A percentile compares a stretch with the other conserved stretches of the same genome.
phyloP scores from a whole-genome alignment of 2,329 filamentous ascomycete genomes.

The Zasmidium citrigriseum region DNA sequence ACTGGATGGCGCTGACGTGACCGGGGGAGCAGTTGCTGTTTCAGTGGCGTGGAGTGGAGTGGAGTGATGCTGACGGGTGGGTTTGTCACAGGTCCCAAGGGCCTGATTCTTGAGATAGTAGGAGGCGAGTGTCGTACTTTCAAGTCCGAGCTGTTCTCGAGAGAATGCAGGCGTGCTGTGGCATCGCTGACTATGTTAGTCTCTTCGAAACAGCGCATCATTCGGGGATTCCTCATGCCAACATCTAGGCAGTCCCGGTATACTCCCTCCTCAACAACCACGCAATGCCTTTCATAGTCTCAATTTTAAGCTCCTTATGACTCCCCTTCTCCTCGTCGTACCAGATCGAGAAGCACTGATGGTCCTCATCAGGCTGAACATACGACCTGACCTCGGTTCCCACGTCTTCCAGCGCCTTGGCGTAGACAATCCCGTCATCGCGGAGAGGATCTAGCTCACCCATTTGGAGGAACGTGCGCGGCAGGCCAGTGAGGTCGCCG shows the following conservation, averaged over 20 bases:
- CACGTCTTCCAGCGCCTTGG: neutral
- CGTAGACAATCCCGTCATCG: constrained; percentile 6
- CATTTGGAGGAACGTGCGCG: neutral
- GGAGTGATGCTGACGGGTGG: neutral
- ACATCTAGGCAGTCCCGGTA: neutral
- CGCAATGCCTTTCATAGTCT: constrained; percentile 6
- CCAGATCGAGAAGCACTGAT: constrained; percentile 6
- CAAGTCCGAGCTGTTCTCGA: too few relatives aligned
- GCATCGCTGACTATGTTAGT: too few relatives aligned
- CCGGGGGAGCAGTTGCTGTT: neutral
- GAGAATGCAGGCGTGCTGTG: too few relatives aligned
- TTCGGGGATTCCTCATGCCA: too few relatives aligned
- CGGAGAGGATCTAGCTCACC: constrained; percentile 1
- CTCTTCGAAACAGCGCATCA: too few relatives aligned
- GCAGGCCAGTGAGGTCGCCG: neutral
- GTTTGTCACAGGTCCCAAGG: too few relatives aligned
- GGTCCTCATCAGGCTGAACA: neutral
- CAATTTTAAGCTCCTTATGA: neutral
- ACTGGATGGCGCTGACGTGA: neutral
- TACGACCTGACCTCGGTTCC: constrained; percentile 3
- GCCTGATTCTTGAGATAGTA: too few relatives aligned
- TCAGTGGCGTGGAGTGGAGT: neutral
- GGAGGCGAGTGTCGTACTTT: too few relatives aligned
- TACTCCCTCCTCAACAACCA: constrained; percentile 6
- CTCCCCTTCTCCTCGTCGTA: neutral